Evolutionary conservation across 1,139 yeast species (phyloP).

Genomic region (Candida neerlandica): DNA sequence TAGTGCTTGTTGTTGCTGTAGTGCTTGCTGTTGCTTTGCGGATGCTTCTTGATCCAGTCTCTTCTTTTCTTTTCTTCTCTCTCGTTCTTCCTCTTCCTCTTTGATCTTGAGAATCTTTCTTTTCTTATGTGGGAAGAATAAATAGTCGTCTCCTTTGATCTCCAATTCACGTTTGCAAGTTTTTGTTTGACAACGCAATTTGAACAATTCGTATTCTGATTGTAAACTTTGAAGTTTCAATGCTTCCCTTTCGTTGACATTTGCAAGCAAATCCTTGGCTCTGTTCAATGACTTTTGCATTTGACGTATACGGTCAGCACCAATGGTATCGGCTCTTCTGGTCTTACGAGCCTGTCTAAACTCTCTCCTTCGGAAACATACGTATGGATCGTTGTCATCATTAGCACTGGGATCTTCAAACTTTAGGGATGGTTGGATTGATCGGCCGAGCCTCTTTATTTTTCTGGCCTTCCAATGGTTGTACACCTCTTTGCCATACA

Average conservation of each 20-base stretch:
- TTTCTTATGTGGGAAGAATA: conserved; percentile 77
- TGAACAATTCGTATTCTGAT: conserved; percentile 65
- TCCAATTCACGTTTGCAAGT: conserved; percentile 72
- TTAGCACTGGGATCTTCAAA: conserved; percentile 87
- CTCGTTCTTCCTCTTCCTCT: conserved; percentile 36
- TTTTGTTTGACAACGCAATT: conserved; percentile 72
- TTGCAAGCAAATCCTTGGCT: conserved; percentile 69
- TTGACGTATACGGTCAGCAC: conserved; percentile 79
- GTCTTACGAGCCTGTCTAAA: conserved; percentile 96
- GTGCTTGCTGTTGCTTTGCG: conserved; percentile 19
- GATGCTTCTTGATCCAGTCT: conserved; percentile 20
- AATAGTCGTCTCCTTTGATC: conserved; percentile 83
- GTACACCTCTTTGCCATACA: conserved; percentile 71
- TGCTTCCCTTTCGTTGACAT: conserved; percentile 76
- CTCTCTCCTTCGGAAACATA: conserved; percentile 94
- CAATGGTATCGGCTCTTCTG: conserved; percentile 88
- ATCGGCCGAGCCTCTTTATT: conserved; percentile 66
- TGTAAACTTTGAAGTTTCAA: conserved; percentile 60
- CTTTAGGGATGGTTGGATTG: conserved; percentile 73
- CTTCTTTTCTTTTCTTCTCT: conserved; percentile 26
- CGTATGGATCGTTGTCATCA: conserved; percentile 89
- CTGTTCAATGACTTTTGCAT: conserved; percentile 76
- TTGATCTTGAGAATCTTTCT: conserved; percentile 52
- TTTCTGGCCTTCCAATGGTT: conserved; percentile 83
- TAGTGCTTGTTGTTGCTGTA: conserved; percentile 15